Evolutionary conservation across 768 basidiomycete genomes (phyloP), one percentile per base, ranked within the genome.

Genomic region (Rhodotorula paludigena): DNA sequence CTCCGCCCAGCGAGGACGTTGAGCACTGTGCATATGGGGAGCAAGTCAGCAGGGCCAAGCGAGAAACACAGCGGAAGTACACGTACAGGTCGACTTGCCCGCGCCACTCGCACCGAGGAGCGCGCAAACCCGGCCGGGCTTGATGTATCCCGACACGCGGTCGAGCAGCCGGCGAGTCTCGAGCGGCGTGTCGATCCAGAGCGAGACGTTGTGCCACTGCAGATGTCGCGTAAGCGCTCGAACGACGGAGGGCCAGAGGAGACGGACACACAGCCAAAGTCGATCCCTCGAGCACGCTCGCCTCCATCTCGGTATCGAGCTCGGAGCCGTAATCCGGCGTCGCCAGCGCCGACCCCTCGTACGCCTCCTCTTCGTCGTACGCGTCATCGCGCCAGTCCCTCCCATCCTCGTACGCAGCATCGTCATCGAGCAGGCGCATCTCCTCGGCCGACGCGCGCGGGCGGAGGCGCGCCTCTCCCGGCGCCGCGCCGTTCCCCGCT

Each of bases 101-200:
- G 81, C 81, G 59, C 81, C 81, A 8, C 77, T 78, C 9, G 79
- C 81, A 48, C 81, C 81, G 79, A 82, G 80, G 3, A 81, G 76
- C 0, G 81, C 81, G 10, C 80, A 80, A 4, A 81, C 71, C 4
- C 74, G 38, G 8, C 71, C 66, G 6, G 71, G 71, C 53, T 68
- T 71, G 69, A 75, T 72, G 57, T 67, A 73, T 1, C 74, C 74
- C 33, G 67, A 73, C 44, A 75, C 67, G 39, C 67, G 56, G 35
- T 75, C 69, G 53, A 75, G 72, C 14, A 75, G 57, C 12, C 73
- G 57, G 8, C 71, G 66, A 2, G 71, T 65, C 52, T 68, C 71
- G 60, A 63, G 56, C 16, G 57, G 15, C 0, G 71, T 68, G 47
- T 72, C 71, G 53, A 75, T 69, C 64, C 64, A 69, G 3, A 69